These are phyloP conservation scores for Colletotrichum sp. DNA, from an alignment of 2,329 filamentous ascomycete species.

Conservation along the genomic window DNA sequence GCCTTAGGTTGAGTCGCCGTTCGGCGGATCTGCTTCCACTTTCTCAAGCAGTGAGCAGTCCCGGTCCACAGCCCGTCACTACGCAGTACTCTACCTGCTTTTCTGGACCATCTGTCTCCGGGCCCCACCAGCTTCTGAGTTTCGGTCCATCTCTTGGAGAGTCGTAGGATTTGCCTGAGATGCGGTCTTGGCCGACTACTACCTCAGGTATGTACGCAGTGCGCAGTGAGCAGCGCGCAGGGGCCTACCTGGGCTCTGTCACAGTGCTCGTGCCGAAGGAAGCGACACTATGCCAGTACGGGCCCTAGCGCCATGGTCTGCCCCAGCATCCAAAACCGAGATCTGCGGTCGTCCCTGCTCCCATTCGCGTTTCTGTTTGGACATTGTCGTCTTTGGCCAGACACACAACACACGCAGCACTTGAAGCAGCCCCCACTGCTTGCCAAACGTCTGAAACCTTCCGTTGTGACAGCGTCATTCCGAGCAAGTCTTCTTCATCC, in stretches of 20 bases:
- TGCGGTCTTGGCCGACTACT: not conserved
- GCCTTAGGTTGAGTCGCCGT: not conserved
- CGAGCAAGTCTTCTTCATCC: not conserved
- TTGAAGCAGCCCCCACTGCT: conserved; percentile 11
- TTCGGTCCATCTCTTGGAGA: not conserved
- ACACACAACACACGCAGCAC: not conserved
- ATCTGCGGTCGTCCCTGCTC: not conserved
- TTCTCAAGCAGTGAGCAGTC: not conserved
- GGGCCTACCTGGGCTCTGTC: not conserved
- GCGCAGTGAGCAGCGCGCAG: not conserved
- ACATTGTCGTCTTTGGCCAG: not conserved
- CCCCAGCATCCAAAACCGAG: not conserved
- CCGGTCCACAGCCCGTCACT: not conserved
- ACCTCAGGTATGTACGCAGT: too few species aligned
- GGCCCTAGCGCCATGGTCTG: not conserved
- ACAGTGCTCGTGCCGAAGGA: not conserved
- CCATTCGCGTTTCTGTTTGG: not conserved
- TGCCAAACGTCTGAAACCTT: conserved; percentile 15
- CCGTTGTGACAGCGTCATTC: conserved; percentile 4
- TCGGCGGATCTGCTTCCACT: not conserved
- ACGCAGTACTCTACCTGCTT: not conserved
- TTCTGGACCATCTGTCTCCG: not conserved
- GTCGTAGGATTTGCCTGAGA: not conserved
- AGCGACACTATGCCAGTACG: not conserved
- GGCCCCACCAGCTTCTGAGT: not conserved